phyloP scores from a whole-genome alignment of 306 rosid genomes.

The Ziziphus jujuba region DNA sequence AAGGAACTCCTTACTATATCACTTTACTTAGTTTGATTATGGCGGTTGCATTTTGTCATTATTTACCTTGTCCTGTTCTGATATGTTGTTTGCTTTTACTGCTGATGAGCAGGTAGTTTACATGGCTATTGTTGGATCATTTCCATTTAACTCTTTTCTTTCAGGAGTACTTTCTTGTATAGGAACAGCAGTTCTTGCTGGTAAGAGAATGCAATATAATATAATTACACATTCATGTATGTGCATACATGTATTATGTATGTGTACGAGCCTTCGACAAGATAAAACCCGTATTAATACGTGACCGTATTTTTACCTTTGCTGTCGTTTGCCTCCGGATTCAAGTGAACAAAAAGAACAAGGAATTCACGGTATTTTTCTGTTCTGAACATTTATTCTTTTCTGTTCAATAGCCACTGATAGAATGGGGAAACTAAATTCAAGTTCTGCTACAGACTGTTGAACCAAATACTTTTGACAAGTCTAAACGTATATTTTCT shows the following conservation, averaged over 20 bases:
- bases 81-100: too few species aligned
- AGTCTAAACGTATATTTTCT: not conserved
- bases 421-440: too few species aligned
- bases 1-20: too few species aligned
- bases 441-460: too few species aligned
- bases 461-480: too few species aligned
- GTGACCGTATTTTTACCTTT: not conserved
- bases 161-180: slow-evolving; percentile 73
- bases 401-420: not conserved
- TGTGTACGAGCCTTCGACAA: too few species aligned
- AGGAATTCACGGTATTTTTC: slow-evolving; percentile 68
- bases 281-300: not conserved
- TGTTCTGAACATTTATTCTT: not conserved
- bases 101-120: slow-evolving; percentile 59
- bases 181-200: slow-evolving; percentile 86
- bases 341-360: slow-evolving; percentile 85
- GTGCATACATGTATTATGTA: not conserved
- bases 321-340: slow-evolving; percentile 80
- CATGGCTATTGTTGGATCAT: slow-evolving; percentile 74
- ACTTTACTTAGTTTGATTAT: too few species aligned
- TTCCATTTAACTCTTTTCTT: slow-evolving; percentile 81
- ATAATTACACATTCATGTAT: not conserved
- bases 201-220: slow-evolving; percentile 31
- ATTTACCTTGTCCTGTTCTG: too few species aligned
- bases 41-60: too few species aligned